phyloP scores from a whole-genome alignment of 139 green algal species.

The Coelastrella sp. region DNA sequence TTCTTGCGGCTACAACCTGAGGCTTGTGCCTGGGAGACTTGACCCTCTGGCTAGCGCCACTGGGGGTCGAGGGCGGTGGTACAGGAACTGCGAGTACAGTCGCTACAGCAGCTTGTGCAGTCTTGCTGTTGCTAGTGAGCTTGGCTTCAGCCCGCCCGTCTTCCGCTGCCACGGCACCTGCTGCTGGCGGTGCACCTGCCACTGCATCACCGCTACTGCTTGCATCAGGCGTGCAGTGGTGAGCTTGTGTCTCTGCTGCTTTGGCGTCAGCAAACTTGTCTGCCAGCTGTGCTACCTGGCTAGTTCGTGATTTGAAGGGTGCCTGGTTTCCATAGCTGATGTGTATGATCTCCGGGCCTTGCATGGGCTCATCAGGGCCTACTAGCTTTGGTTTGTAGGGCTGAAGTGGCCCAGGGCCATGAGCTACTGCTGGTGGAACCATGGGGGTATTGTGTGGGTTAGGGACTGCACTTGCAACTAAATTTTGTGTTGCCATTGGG shows the following conservation, averaged over 20 bases:
- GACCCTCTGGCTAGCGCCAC: neutral
- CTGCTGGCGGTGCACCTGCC: too few relatives aligned
- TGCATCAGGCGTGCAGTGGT: too few relatives aligned
- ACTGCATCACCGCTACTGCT: too few relatives aligned
- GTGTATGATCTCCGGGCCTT: neutral
- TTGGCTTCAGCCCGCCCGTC: too few relatives aligned
- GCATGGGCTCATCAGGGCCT: neutral
- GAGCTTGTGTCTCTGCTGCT: neutral
- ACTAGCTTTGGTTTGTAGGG: neutral
- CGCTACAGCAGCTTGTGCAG: neutral
- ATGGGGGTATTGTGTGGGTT: too few relatives aligned
- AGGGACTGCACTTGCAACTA: too few relatives aligned
- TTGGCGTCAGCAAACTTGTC: neutral
- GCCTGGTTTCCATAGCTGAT: neutral
- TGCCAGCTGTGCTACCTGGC: neutral
- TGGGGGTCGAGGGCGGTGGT: neutral
- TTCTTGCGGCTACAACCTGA: neutral
- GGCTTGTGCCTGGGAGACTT: neutral
- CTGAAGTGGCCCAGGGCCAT: too few relatives aligned
- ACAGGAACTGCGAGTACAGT: neutral
- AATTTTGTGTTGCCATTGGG: too few relatives aligned
- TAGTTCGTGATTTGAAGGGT: neutral
- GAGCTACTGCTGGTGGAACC: too few relatives aligned
- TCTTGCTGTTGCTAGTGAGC: too few relatives aligned
- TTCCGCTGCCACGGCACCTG: too few relatives aligned